These are phyloP conservation scores for Huiozyma naganishii DNA, from an alignment of 805 yeast genomes.

Conservation along the genomic window DNA sequence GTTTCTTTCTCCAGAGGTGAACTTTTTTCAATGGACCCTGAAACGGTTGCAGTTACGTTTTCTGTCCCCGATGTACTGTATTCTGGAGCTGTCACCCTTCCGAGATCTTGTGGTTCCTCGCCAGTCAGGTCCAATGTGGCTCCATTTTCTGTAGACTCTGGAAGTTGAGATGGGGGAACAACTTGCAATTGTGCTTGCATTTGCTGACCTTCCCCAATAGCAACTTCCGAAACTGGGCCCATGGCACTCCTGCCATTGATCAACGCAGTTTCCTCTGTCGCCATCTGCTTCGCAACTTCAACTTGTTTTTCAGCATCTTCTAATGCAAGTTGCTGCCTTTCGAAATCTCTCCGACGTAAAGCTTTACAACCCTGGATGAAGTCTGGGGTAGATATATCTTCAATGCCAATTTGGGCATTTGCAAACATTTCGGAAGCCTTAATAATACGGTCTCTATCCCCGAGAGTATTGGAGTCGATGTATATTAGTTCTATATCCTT, in stretches of 20 bases:
- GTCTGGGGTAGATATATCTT: slow-evolving; percentile 69
- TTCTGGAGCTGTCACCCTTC: too few species aligned
- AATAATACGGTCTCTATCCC: slow-evolving; percentile 73
- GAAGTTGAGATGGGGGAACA: too few species aligned
- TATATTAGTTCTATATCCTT: slow-evolving; percentile 78
- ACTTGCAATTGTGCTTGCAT: slow-evolving; percentile 9
- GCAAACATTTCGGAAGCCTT: slow-evolving; percentile 92
- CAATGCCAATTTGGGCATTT: slow-evolving; percentile 90
- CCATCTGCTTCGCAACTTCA: neutral
- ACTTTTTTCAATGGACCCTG: too few species aligned
- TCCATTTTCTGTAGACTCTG: too few species aligned
- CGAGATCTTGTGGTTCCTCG: too few species aligned
- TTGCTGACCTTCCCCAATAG: slow-evolving; percentile 19
- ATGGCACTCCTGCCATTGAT: neutral
- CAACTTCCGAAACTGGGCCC: slow-evolving; percentile 4
- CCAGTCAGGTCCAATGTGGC: too few species aligned
- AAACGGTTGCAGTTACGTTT: too few species aligned
- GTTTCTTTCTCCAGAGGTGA: too few species aligned
- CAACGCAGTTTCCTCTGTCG: neutral
- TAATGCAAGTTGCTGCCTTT: slow-evolving; percentile 33
- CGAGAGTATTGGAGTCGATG: slow-evolving; percentile 58
- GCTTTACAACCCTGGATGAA: slow-evolving; percentile 69
- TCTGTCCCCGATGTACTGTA: too few species aligned
- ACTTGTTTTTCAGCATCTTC: slow-evolving; percentile 22
- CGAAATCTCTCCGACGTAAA: slow-evolving; percentile 53